Conservation (phyloP, 148 eudicot genomes). For the Oxyria digyna region DNA sequence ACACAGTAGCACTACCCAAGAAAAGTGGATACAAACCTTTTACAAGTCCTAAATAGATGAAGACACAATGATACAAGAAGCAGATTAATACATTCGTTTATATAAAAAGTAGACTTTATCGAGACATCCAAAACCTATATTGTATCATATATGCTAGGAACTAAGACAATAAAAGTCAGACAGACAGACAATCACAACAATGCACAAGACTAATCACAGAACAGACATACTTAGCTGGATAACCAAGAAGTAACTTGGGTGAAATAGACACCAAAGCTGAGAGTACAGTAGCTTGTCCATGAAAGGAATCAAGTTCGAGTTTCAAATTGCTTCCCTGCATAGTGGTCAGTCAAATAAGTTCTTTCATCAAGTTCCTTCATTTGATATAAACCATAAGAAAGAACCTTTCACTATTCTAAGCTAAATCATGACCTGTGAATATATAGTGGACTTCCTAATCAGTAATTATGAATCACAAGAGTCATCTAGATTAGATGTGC, state of each 20-base stretch:
- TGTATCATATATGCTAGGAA: not conserved
- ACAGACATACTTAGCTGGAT: conserved; percentile 71
- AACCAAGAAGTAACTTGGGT: conserved; percentile 86
- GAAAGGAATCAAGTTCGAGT: conserved; percentile 70
- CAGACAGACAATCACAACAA: not conserved
- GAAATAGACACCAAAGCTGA: conserved; percentile 81
- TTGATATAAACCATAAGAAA: not conserved
- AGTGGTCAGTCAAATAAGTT: conserved; percentile 7
- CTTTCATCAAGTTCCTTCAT: not conserved
- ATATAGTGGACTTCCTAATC: not conserved
- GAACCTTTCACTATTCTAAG: not conserved
- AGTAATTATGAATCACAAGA: not conserved
- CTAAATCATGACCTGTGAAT: not conserved
- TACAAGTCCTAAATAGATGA: not conserved
- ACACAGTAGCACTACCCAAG: not conserved
- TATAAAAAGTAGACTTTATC: not conserved
- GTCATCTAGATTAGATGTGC: not conserved
- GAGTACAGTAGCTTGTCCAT: conserved; percentile 84
- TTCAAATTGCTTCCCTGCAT: conserved; percentile 64
- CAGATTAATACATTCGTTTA: not conserved
- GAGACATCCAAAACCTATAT: not conserved
- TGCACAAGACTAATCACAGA: not conserved
- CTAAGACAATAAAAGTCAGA: not conserved
- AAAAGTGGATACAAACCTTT: not conserved
- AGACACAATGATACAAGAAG: not conserved